These are phyloP conservation scores for Fusarium sp. DNA, from an alignment of 2,329 filamentous ascomycete genomes.

Conservation along the genomic window DNA sequence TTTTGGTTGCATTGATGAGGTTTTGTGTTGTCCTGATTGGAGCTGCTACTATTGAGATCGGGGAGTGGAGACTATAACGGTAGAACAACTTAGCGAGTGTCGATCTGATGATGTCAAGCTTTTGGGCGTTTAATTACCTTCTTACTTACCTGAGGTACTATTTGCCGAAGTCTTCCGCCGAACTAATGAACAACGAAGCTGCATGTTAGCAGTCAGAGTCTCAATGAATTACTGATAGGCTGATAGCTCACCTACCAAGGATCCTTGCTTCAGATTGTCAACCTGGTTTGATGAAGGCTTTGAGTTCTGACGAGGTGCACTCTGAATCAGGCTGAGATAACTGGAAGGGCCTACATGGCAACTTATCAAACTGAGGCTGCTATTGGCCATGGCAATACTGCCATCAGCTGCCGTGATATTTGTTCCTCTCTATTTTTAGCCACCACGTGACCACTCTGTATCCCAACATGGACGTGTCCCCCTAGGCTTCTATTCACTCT, in stretches of 20 bases:
- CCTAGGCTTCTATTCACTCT: too few relatives aligned
- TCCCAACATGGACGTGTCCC: background rate
- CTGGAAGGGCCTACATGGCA: too few relatives aligned
- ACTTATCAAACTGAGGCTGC: rapidly evolving
- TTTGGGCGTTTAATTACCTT: background rate
- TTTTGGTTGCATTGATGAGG: background rate
- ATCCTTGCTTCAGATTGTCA: background rate
- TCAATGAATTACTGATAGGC: too few relatives aligned
- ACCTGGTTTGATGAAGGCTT: background rate
- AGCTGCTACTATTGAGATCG: background rate
- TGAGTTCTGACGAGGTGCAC: rapidly evolving
- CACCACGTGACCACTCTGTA: background rate
- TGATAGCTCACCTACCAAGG: too few relatives aligned
- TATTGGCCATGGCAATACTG: too few relatives aligned
- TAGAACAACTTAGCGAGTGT: background rate
- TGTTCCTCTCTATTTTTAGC: background rate
- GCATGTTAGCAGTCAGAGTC: too few relatives aligned
- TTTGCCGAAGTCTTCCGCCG: background rate
- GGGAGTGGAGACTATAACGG: background rate
- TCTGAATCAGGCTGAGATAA: rapidly evolving
- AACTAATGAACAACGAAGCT: background rate
- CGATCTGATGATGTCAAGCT: background rate
- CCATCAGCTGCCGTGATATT: too few relatives aligned
- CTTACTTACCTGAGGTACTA: background rate
- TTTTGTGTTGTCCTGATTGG: slow-evolving; percentile 2